These are phyloP conservation scores for Chrysanthemum seticuspe DNA, from an alignment of 129 eudicot genomes.

Conservation along the genomic window DNA sequence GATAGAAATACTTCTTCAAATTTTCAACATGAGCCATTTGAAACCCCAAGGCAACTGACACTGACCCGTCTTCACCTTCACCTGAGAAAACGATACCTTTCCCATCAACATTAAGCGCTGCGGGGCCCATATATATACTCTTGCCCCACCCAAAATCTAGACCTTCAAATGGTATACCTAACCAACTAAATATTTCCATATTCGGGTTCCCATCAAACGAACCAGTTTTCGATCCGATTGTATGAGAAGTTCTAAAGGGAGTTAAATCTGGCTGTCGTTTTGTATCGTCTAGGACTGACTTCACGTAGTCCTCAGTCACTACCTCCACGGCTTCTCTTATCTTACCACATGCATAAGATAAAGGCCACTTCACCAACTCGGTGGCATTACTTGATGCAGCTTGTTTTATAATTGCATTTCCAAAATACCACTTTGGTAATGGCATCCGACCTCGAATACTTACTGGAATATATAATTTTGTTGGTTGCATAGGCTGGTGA, in stretches of 20 bases:
- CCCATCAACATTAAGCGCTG: slow-evolving; percentile 13
- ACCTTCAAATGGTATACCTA: slow-evolving; percentile 11
- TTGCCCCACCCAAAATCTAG: slow-evolving; percentile 22
- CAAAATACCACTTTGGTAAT: slow-evolving; percentile 12
- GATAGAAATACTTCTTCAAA: slow-evolving; percentile 4
- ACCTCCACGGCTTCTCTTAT: slow-evolving; percentile 18
- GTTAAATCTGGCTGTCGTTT: slow-evolving; percentile 1
- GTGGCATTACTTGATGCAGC: background rate
- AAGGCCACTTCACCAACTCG: slow-evolving; percentile 14
- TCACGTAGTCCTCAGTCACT: slow-evolving; percentile 14
- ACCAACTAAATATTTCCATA: slow-evolving; percentile 13
- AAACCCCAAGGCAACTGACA: slow-evolving; percentile 11
- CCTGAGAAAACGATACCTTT: background rate
- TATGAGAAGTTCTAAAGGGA: background rate
- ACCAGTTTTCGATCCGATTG: background rate
- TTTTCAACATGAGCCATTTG: slow-evolving; percentile 10
- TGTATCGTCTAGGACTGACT: slow-evolving; percentile 1
- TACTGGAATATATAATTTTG: background rate
- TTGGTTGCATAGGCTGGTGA: slow-evolving; percentile 13
- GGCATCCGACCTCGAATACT: slow-evolving; percentile 7
- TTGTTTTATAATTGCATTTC: slow-evolving; percentile 16
- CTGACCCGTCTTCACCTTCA: slow-evolving; percentile 12
- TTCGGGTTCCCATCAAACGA: slow-evolving; percentile 21
- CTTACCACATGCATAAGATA: slow-evolving; percentile 12
- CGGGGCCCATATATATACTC: slow-evolving; percentile 6